Percentiles rank a stretch among this genome's conserved stretches.
Conservation (phyloP, 345 rosid species). For the Eucalyptus pauciflora region DNA sequence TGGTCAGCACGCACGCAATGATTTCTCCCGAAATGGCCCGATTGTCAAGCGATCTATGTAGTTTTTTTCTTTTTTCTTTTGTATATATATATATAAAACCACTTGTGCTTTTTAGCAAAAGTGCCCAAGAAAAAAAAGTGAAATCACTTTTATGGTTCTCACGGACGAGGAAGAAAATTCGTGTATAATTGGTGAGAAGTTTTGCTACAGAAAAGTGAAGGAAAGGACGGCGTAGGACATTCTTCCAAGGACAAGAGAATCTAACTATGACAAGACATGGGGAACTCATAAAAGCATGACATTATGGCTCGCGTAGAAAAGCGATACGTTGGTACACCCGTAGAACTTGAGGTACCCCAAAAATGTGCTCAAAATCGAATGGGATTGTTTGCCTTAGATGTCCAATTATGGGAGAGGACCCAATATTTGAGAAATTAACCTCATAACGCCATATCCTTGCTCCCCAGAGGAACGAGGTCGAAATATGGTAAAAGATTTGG, state of each 20-base stretch:
- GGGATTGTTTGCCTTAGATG: neutral
- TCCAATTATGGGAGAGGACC: neutral
- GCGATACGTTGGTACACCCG: neutral
- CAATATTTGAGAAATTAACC: neutral
- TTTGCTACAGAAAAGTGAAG: neutral
- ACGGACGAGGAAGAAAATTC: neutral
- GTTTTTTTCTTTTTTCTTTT: neutral
- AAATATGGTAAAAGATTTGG: neutral
- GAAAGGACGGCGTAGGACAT: no score
- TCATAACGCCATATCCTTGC: fast-evolving
- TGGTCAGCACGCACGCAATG: neutral
- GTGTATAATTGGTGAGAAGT: neutral
- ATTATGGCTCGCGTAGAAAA: neutral
- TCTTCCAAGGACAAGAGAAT: neutral
- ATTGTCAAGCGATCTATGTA: neutral
- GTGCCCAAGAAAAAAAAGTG: neutral
- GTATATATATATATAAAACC: neutral
- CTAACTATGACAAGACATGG: neutral
- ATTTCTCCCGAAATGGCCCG: neutral
- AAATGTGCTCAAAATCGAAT: neutral
- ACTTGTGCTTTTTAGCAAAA: neutral
- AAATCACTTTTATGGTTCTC: neutral
- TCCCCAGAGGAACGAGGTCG: neutral
- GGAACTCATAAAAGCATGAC: neutral
- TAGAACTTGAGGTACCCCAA: neutral